These are phyloP conservation scores for Monosporascus sp. DNA, from an alignment of 2,329 filamentous ascomycete genomes.

Conservation along the genomic window DNA sequence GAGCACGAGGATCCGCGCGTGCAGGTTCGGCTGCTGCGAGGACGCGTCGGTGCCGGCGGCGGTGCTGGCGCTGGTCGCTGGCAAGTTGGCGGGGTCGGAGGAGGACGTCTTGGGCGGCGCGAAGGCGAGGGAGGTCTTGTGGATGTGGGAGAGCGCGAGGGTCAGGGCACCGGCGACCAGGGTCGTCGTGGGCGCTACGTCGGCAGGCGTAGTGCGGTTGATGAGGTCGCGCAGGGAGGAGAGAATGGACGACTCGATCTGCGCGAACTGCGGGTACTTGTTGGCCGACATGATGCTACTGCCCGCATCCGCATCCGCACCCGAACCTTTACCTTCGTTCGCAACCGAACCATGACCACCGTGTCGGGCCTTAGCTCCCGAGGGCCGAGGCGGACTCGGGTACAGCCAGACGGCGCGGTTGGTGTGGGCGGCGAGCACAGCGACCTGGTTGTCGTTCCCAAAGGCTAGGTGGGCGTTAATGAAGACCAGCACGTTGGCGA, in stretches of 20 bases:
- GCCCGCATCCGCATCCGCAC: neutral
- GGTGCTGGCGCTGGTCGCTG: conserved; percentile 20
- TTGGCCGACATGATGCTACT: conserved; percentile 53
- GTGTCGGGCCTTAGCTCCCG: conserved; percentile 12
- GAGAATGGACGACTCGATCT: conserved; percentile 78
- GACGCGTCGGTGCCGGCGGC: conserved; percentile 19
- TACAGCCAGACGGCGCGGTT: conserved; percentile 88
- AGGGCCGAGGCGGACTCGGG: conserved; percentile 41
- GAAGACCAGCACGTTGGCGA: conserved; percentile 89
- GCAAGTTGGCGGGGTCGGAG: conserved; percentile 29
- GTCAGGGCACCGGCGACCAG: conserved; percentile 89
- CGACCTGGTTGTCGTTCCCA: conserved; percentile 88
- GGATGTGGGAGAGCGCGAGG: conserved; percentile 82
- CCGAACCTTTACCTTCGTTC: neutral
- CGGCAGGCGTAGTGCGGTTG: conserved; percentile 55
- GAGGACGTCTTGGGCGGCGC: conserved; percentile 47
- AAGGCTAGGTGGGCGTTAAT: conserved; percentile 94
- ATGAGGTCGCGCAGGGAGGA: conserved; percentile 70
- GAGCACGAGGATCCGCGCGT: conserved; percentile 80
- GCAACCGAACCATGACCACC: conserved; percentile 20
- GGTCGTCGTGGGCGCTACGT: conserved; percentile 71
- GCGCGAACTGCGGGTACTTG: conserved; percentile 88
- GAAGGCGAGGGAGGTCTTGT: conserved; percentile 68
- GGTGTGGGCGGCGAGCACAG: conserved; percentile 83
- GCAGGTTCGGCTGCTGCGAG: conserved; percentile 45